phyloP scores from a whole-genome alignment of 2,329 filamentous ascomycete species.

The Cryoendolithus antarcticus region DNA sequence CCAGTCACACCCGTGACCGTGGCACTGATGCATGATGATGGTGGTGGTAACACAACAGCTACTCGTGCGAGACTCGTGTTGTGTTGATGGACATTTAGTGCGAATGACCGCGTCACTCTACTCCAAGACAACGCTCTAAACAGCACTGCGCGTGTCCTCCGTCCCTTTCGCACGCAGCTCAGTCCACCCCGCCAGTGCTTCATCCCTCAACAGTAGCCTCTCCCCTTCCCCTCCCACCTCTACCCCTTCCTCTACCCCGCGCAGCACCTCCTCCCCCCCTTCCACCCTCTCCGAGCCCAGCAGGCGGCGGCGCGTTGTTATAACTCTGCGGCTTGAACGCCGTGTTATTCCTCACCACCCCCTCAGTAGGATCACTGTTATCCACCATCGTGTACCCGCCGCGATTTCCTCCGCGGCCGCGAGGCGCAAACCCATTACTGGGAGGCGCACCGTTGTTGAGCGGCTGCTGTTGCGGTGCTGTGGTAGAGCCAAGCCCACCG shows the following conservation, averaged over 20 bases:
- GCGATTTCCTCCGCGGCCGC: conserved; percentile 21
- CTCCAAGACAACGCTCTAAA: no score
- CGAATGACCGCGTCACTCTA: no score
- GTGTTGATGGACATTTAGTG: no score
- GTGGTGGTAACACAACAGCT: no score
- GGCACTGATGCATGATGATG: no score
- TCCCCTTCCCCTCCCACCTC: conserved; percentile 12
- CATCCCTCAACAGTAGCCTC: no score
- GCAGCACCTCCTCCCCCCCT: conserved; percentile 13
- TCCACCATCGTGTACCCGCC: conserved; percentile 36
- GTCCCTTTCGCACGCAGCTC: no score
- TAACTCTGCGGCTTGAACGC: conserved; percentile 44
- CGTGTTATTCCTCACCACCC: conserved; percentile 43
- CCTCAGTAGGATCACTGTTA: conserved; percentile 38
- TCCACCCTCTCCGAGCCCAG: conserved; percentile 36
- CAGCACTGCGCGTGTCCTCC: no score
- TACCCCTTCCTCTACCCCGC: conserved; percentile 9
- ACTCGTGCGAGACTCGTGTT: no score
- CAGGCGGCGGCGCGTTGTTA: conserved; percentile 45
- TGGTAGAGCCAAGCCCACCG: conserved; percentile 7
- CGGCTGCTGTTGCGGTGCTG: no score
- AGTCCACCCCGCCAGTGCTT: no score
- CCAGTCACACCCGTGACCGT: no score
- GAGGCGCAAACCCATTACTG: conserved; percentile 13
- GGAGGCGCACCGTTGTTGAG: conserved; percentile 23